Percentiles rank a stretch among this genome's conserved stretches.
Evolutionary conservation across 495 filamentous ascomycete species (phyloP).

Genomic region (Aspergillus hancockii): DNA sequence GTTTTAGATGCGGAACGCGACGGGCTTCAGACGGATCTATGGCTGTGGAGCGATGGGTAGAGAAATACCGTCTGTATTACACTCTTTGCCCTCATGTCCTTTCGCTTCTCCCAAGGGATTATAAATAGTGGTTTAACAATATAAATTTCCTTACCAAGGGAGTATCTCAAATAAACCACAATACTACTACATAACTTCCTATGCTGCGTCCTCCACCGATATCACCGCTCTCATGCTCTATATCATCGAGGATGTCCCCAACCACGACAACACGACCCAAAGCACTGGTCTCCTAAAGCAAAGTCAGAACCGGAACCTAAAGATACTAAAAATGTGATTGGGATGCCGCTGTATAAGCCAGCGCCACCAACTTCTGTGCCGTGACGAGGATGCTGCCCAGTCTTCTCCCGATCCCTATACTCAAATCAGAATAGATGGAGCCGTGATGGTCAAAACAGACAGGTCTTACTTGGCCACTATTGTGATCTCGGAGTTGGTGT

Average conservation of each 20-base stretch:
- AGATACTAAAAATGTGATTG: not conserved
- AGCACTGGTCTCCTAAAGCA: not conserved
- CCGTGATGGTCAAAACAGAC: too few relatives aligned
- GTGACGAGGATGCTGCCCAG: too few relatives aligned
- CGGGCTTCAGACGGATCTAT: conserved; percentile 20
- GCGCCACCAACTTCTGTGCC: not conserved
- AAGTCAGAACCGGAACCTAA: not conserved
- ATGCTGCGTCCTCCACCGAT: too few relatives aligned
- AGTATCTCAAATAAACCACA: not conserved
- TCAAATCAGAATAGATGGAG: too few relatives aligned
- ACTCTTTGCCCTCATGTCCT: not conserved
- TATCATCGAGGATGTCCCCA: not conserved
- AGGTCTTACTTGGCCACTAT: too few relatives aligned
- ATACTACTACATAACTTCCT: too few relatives aligned
- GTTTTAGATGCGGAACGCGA: conserved; percentile 19
- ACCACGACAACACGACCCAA: not conserved
- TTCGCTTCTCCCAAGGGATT: too few relatives aligned
- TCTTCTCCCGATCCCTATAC: too few relatives aligned
- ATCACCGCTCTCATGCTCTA: too few relatives aligned
- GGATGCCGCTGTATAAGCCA: not conserved
- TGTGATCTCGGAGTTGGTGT: too few relatives aligned
- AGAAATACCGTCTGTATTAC: not conserved
- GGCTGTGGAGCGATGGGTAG: conserved; percentile 24
- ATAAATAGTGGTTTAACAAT: not conserved
- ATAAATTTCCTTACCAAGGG: not conserved